Base-by-base conservation (phyloP, 2,329 filamentous ascomycete genomes). In the Ophiostoma triangulosporum region DNA sequence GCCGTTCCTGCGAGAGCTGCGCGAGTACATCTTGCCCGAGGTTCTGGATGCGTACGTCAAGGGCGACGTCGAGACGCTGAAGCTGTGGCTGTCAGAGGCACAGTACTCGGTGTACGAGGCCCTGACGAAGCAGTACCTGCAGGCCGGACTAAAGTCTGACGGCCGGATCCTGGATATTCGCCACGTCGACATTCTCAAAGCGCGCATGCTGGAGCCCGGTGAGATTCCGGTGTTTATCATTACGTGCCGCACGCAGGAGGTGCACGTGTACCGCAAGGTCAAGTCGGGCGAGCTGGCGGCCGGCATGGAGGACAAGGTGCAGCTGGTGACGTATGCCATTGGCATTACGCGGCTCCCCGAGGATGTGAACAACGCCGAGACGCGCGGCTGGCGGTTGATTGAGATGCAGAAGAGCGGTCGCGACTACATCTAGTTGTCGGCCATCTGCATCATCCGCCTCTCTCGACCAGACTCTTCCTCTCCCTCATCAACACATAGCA, bases 251-350 rank as follows among this genome's bases (percentile, higher is more conserved):
- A 96, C 93, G 11, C 93, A 98, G 67, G 93, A 98, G 70, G 90
- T 98, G 11, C 93, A 98, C 65, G 90, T 97, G 15, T 98, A 96
- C 73, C 81, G 86, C 58, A 95, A 97, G 60, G 82, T 84, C 55
- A 97, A 98, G 76, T 84, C 84, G 1, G 84, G 84, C 59, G 77
- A 96, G 68, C 79, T 98, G 48, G 90, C 91, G 3, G 91, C 91
- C 12, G 93, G 93, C 43, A 97, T 96, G 89, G 93, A 98, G 69
- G 93, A 98, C 70, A 94, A 90, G 72, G 93, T 98, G 24, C 93
- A 98, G 70, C 83, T 95, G 61, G 93, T 98, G 60, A 97, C 93
- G 2, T 98, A 98, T 65, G 93, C 91, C 58, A 97, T 98, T 61
- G 93, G 93, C 62, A 86, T 98, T 57, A 98, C 93, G 3, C 78